phyloP scores from a whole-genome alignment of 139 green algal species.

The Ettlia oleoabundans region DNA sequence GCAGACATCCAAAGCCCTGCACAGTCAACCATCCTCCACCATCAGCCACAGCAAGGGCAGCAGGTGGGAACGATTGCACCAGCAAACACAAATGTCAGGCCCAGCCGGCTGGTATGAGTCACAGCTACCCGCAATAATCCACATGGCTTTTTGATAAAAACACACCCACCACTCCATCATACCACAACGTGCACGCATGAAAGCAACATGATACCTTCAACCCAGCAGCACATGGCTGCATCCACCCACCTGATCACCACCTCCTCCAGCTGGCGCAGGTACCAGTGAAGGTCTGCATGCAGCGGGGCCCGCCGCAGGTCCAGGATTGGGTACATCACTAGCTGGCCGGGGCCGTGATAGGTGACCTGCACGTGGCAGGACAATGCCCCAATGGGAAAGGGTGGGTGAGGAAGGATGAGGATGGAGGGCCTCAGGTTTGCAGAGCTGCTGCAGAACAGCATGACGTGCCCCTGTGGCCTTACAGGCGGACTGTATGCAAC shows the following conservation, averaged over 20 bases:
- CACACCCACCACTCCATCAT: too few species aligned
- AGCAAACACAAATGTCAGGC: too few species aligned
- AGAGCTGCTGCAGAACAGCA: neutral
- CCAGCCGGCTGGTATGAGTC: too few species aligned
- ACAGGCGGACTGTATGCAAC: too few species aligned
- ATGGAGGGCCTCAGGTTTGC: neutral
- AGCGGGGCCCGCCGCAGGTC: conserved; percentile 57
- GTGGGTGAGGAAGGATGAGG: neutral
- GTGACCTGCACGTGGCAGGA: conserved; percentile 47
- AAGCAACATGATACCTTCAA: too few species aligned
- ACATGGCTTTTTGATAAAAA: too few species aligned
- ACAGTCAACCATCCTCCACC: neutral
- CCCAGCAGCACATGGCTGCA: neutral
- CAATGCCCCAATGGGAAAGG: neutral
- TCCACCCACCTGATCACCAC: conserved; percentile 54
- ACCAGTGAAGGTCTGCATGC: conserved; percentile 80
- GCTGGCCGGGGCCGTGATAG: conserved; percentile 83
- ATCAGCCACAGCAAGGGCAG: neutral
- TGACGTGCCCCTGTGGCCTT: neutral
- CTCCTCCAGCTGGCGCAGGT: conserved; percentile 71
- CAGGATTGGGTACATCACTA: conserved; percentile 84
- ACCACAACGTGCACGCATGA: too few species aligned
- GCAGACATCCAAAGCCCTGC: conserved; percentile 52
- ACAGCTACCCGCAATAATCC: too few species aligned
- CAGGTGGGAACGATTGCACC: too few species aligned